Percentiles rank a stretch among this genome's conserved stretches.
phyloP scores from a whole-genome alignment of 2,329 filamentous ascomycete species.

The Hymenoscyphus occultus region DNA sequence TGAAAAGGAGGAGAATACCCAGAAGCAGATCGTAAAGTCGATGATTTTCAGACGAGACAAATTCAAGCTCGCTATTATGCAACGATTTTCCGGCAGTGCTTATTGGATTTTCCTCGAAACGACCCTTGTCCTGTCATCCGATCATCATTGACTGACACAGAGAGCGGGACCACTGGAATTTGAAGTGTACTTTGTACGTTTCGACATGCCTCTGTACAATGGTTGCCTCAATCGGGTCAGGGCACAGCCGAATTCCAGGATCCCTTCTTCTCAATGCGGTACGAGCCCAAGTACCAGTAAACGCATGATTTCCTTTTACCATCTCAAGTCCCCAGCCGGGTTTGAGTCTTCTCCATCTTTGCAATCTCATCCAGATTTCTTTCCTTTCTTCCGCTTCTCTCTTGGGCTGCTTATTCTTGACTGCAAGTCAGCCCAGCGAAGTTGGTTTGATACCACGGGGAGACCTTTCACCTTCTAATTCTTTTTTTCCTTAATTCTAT shows the following conservation, averaged over 20 bases:
- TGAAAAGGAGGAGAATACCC: background rate
- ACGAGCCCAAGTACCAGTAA: background rate
- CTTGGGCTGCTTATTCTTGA: constrained; percentile 2
- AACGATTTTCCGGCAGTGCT: background rate
- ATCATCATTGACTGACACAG: constrained; percentile 8
- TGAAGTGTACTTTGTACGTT: background rate
- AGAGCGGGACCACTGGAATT: background rate
- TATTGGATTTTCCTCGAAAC: constrained; percentile 1
- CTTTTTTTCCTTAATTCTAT: background rate
- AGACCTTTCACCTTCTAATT: background rate
- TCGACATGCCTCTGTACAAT: background rate
- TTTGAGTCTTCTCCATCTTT: constrained; percentile 8
- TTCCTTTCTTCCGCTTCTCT: background rate
- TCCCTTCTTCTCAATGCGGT: constrained; percentile 13
- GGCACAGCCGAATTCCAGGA: constrained; percentile 8
- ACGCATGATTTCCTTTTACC: background rate
- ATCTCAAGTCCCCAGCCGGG: constrained; percentile 1
- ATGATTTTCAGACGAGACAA: constrained; percentile 13
- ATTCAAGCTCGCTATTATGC: background rate
- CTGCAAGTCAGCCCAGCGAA: constrained; percentile 6
- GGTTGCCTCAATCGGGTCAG: constrained; percentile 1
- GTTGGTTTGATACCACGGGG: constrained; percentile 13
- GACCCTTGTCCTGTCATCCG: constrained; percentile 7
- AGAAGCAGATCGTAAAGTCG: constrained; percentile 6
- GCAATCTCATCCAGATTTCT: constrained; percentile 4